Base-by-base conservation (phyloP, 768 basidiomycete genomes). In the Suillus subluteus region DNA sequence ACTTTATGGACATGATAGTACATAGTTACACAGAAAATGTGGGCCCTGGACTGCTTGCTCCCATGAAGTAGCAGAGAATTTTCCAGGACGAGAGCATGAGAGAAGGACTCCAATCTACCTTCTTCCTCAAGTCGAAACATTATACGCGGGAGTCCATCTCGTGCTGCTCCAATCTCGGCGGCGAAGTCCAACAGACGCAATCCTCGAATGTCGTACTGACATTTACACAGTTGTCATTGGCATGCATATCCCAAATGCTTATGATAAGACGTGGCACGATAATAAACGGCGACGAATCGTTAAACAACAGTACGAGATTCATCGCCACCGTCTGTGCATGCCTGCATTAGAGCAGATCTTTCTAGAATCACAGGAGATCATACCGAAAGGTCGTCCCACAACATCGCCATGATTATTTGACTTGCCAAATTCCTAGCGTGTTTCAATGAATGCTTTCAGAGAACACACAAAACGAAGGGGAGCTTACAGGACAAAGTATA, bases 401-500 rank as follows among this genome's bases (percentile, higher is more conserved):
- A 35, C n/a, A 56, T 4, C 6, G 21, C 55, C 35, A 21, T 37
- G 55, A 56, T 37, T 6, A 56, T 56, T 37, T 56, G 32, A 56
- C 5, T n/a, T 35, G 35, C 12, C 21, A 56, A n/a, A 38, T 56
- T 56, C 32, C 55, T 56, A 38, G 55, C 2, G 3, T 3, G 35
- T n/a, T 12, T 37, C 37, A 1, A 56, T 56, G 21, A 56, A 15
- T 37, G 1, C 55, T 15, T 13, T 56, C 0, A 55, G 21, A 37
- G 32, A n/a, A 56, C 55, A 1, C 32, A 21, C n/a, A 12, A 15
- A n/a, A 37, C 35, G 12, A n/a, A 56, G 32, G 9, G 12, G 3
- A 15, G 37, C 55, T 56, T 37, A 56, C 55, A 56, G 5, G 21
- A 56, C 55, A 37, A 56, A 56, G 21, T 56, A 56, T 37, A 56